A percentile compares a stretch with the other conserved stretches of the same genome.
phyloP scores from a whole-genome alignment of 768 basidiomycete genomes.

The Tulasnella calospora region DNA sequence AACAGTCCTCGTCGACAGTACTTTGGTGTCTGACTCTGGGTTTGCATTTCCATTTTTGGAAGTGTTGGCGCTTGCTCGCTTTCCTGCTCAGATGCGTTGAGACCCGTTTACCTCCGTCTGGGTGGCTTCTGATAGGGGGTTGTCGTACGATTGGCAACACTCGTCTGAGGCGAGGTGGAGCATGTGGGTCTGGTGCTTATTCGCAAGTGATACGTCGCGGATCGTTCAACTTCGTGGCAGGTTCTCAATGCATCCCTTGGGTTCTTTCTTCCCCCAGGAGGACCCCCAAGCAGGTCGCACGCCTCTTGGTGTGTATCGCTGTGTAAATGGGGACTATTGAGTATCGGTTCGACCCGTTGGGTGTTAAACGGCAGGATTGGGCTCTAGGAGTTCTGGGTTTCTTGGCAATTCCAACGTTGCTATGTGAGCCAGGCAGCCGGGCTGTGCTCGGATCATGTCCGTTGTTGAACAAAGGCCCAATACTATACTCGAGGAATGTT shows the following conservation, averaged over 20 bases:
- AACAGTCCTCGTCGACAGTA: not conserved
- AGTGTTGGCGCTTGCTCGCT: not conserved
- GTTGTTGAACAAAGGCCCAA: not conserved
- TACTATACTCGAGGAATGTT: not conserved
- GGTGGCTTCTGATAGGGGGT: not conserved
- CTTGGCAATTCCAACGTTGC: not conserved
- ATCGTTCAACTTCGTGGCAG: not conserved
- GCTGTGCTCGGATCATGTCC: not conserved
- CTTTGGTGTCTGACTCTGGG: not conserved
- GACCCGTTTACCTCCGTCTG: conserved; percentile 7
- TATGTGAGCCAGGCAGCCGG: not conserved
- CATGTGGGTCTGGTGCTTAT: not conserved
- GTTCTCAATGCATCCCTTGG: not conserved
- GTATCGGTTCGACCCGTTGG: not conserved
- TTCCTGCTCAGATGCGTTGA: not conserved
- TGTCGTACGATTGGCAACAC: not conserved
- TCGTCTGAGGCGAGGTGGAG: not conserved
- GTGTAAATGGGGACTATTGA: not conserved
- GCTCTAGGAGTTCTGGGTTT: not conserved
- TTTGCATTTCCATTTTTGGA: not conserved
- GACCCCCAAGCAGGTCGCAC: not conserved
- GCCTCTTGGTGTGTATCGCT: not conserved
- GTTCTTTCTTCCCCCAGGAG: not conserved
- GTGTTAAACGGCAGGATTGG: not conserved
- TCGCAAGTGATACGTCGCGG: not conserved